Evolutionary conservation across 163 green algal species (phyloP), one percentile per base, ranked within the genome.

Genomic region (Prototheca wickerhamii): DNA sequence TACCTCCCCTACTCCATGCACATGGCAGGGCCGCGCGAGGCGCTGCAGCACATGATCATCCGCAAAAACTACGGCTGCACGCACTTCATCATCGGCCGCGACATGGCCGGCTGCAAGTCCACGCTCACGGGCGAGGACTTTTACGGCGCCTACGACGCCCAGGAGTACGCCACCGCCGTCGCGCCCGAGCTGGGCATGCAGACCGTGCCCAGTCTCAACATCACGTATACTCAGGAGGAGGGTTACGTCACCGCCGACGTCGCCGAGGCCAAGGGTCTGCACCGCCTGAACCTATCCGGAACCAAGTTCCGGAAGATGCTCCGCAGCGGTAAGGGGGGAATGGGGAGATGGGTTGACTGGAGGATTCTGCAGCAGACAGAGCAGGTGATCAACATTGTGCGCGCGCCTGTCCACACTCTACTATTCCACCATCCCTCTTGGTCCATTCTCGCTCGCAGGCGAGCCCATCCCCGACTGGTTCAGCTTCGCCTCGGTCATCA

Each of bases 1-100:
- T 98, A 98, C 87, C 84, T 98, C 73, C 92, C 92, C 61, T 98
- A 98, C 87, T 93, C 84, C 64, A 98, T 98, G 92, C 92, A 98
- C 84, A 98, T 98, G 92, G 92, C 91, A 1, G 92, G 92, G 8
- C 92, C 92, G 33, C 80, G 92, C 21, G 92, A 98, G 77, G 92
- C 92, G 49, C 94, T 98, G 76, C 92, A 98, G 84, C 92, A 98
- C 84, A 98, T 98, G 89, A 93, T 98, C 76, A 96, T 97, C 75
- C 84, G 92, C 74, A 96, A 96, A 78, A 98, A 98, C 85, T 97
- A 96, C 64, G 92, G 91, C 43, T 95, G 86, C 84, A 97, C 91
- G 17, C 92, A 98, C 83, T 98, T 98, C 82, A 98, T 98, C 79
- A 96, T 98, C 63, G 92, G 92, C 52, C 86, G 92, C 51, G 92